These are phyloP conservation scores for Lentinula sp. DNA, from an alignment of 768 basidiomycete genomes.

Conservation along the genomic window DNA sequence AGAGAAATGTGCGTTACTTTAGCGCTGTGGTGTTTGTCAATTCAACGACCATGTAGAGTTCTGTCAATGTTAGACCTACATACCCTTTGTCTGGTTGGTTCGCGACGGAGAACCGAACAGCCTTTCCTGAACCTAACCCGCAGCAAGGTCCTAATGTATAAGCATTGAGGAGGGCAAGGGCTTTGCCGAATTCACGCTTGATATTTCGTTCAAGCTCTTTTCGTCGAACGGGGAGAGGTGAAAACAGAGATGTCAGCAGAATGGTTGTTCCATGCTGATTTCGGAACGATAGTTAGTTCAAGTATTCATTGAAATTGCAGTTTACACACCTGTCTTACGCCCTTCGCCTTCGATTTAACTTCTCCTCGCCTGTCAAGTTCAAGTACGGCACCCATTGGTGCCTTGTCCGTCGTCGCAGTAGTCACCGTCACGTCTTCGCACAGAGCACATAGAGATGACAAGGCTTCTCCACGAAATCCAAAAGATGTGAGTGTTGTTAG, in stretches of 20 bases:
- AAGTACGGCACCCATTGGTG: constrained; percentile 78
- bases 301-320: background rate
- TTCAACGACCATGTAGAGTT: background rate
- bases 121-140: constrained; percentile 35
- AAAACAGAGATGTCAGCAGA: constrained; percentile 64
- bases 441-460: constrained; percentile 88
- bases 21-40: background rate
- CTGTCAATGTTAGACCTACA: constrained; percentile 31
- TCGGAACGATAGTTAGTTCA: background rate
- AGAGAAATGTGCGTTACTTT: constrained; percentile 6
- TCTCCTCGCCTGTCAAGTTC: constrained; percentile 65
- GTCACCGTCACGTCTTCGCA: constrained; percentile 62
- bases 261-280: constrained; percentile 84
- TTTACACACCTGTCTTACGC: constrained; percentile 68
- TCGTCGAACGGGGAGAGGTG: constrained; percentile 79
- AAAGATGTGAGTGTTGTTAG: constrained; percentile 72
- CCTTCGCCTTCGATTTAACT: constrained; percentile 47
- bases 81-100: constrained; percentile 71
- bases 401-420: constrained; percentile 64
- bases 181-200: constrained; percentile 88
- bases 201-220: constrained; percentile 87
- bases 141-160: constrained; percentile 85
- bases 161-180: constrained; percentile 72
- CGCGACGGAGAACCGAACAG: constrained; percentile 67
- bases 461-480: constrained; percentile 94